Conservation (phyloP, 1,139 yeast genomes). For the Wickerhamiella infanticola region DNA sequence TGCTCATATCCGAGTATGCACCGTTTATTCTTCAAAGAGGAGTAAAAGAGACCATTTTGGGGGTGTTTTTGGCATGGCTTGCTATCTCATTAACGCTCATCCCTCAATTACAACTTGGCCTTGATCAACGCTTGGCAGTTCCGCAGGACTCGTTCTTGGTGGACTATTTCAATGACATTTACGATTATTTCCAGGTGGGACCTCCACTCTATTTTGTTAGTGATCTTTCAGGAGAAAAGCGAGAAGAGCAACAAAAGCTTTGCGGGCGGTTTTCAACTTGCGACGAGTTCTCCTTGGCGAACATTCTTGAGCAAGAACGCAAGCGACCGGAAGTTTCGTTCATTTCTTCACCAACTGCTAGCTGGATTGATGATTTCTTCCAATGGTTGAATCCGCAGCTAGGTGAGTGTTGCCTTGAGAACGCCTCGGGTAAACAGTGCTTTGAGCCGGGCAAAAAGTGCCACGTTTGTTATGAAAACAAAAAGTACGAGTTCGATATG, state of each 20-base stretch:
- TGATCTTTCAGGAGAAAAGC: constrained; percentile 44
- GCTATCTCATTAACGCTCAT: constrained; percentile 52
- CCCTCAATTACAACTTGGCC: constrained; percentile 59
- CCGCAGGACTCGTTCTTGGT: constrained; percentile 72
- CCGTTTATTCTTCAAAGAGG: constrained; percentile 41
- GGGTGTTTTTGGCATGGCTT: constrained; percentile 43
- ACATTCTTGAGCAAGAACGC: constrained; percentile 76
- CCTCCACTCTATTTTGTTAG: constrained; percentile 86
- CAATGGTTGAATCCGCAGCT: constrained; percentile 76
- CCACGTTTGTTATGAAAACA: constrained; percentile 21
- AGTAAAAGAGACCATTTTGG: constrained; percentile 35
- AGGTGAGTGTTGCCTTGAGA: constrained; percentile 64
- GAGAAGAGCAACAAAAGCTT: constrained; percentile 49
- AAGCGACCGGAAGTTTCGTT: constrained; percentile 49
- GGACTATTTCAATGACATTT: constrained; percentile 63
- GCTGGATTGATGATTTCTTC: constrained; percentile 86
- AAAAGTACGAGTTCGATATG: constrained; percentile 56
- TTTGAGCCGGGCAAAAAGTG: not conserved
- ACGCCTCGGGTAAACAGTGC: constrained; percentile 21
- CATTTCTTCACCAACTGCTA: constrained; percentile 67
- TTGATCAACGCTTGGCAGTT: constrained; percentile 79
- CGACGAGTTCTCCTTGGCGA: constrained; percentile 59
- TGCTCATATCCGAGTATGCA: constrained; percentile 34
- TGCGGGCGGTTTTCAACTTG: constrained; percentile 88
- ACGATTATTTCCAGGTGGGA: constrained; percentile 61